Evolutionary conservation across 1,284 basidiomycete species (phyloP).

Genomic region (Cystodermella granulosa): DNA sequence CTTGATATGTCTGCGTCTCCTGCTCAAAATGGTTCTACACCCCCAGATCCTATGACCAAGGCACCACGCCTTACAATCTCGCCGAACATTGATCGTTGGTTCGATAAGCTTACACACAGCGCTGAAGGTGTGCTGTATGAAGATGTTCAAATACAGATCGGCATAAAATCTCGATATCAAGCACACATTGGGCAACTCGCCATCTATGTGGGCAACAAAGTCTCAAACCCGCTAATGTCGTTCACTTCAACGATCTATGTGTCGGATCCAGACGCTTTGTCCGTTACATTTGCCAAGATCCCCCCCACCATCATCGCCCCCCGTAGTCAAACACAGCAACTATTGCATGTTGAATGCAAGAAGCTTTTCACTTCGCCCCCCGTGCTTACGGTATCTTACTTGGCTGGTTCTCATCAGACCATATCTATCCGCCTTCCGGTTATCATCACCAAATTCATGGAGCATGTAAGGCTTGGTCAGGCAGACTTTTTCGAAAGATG

Average conservation of each 20-base stretch:
- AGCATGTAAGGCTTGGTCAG: constrained; percentile 79
- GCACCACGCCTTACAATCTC: constrained; percentile 56
- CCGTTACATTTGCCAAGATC: constrained; percentile 84
- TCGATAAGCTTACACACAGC: constrained; percentile 76
- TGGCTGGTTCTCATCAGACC: constrained; percentile 87
- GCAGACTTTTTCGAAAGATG: constrained; percentile 95
- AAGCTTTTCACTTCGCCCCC: constrained; percentile 76
- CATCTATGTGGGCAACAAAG: constrained; percentile 95
- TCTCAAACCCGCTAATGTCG: constrained; percentile 78
- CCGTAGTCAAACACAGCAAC: constrained; percentile 86
- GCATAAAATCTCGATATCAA: constrained; percentile 94
- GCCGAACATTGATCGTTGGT: constrained; percentile 81
- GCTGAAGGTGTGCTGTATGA: constrained; percentile 92
- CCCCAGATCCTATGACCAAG: constrained; percentile 22
- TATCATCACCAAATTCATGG: constrained; percentile 87
- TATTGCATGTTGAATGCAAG: constrained; percentile 92
- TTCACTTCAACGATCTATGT: constrained; percentile 82
- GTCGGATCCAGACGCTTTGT: constrained; percentile 68
- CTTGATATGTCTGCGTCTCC: constrained; percentile 63
- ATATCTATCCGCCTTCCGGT: constrained; percentile 83
- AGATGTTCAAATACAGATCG: constrained; percentile 92
- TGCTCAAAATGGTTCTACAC: constrained; percentile 16
- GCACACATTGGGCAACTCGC: constrained; percentile 87
- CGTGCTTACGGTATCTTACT: constrained; percentile 83
- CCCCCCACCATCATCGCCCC: constrained; percentile 74